Percentiles rank a stretch among this genome's conserved stretches.
These are phyloP conservation scores for Monosporascus ibericus DNA, from an alignment of 2,329 filamentous ascomycete genomes.

Conservation along the genomic window DNA sequence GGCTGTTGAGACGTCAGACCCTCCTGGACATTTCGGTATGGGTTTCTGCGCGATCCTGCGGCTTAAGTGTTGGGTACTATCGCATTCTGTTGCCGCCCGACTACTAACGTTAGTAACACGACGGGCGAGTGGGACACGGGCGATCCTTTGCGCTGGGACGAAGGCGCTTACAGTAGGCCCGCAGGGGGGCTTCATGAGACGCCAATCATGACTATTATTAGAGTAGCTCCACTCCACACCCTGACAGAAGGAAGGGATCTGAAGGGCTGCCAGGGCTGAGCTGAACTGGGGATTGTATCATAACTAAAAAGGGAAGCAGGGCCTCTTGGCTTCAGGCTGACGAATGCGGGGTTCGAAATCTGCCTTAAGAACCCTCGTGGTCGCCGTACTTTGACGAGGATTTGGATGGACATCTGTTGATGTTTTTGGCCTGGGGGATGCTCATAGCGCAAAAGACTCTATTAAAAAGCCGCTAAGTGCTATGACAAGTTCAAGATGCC, in stretches of 20 bases:
- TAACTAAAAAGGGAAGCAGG: background rate
- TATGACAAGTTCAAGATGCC: background rate
- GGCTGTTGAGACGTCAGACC: no score
- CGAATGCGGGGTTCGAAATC: background rate
- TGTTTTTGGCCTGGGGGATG: background rate
- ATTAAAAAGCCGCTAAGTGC: background rate
- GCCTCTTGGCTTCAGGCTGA: background rate
- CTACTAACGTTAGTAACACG: background rate
- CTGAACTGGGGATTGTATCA: background rate
- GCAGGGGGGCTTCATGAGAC: background rate
- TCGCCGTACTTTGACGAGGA: no score
- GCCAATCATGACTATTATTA: background rate
- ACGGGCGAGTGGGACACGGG: background rate
- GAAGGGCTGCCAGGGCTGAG: background rate
- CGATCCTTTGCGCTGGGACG: background rate
- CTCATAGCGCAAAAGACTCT: background rate
- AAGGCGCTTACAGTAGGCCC: no score
- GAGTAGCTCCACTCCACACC: background rate
- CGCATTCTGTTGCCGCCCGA: background rate
- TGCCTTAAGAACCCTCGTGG: no score
- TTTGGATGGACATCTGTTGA: no score
- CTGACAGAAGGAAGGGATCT: background rate
- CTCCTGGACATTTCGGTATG: no score
- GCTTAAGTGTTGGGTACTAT: no score
- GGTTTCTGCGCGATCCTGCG: no score